Evolutionary conservation across 805 yeast species (phyloP).

Genomic region (Pichia paraexigua): DNA sequence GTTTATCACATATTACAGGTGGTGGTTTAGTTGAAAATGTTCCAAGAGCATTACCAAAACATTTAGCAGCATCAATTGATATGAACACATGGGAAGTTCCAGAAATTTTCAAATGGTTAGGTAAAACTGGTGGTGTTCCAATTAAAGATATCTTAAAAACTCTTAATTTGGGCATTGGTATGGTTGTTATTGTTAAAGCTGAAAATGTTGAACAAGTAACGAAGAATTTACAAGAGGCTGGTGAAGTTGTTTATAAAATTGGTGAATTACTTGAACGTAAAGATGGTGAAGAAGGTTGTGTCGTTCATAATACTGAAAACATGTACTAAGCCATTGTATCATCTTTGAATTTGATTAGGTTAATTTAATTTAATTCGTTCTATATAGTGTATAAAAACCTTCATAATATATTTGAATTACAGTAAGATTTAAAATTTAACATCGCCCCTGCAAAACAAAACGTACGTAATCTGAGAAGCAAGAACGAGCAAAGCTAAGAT

Average conservation of each 20-base stretch:
- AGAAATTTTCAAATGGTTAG: conserved; percentile 89
- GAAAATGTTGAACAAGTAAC: conserved; percentile 55
- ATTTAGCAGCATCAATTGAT: conserved; percentile 75
- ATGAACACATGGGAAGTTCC: conserved; percentile 78
- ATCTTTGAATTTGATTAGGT: neutral
- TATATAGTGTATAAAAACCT: neutral
- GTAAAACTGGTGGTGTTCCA: conserved; percentile 86
- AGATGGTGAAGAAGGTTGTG: conserved; percentile 50
- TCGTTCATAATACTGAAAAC: conserved; percentile 42
- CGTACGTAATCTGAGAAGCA: too few species aligned
- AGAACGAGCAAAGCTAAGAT: neutral
- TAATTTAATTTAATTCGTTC: neutral
- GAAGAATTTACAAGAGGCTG: conserved; percentile 47
- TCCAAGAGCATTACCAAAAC: conserved; percentile 85
- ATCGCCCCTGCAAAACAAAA: too few species aligned
- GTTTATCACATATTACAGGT: conserved; percentile 96
- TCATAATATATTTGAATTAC: neutral
- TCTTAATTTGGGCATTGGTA: conserved; percentile 92
- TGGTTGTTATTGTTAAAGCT: conserved; percentile 77
- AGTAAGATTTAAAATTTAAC: too few species aligned
- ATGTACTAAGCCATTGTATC: conserved; percentile 26
- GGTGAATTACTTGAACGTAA: conserved; percentile 47
- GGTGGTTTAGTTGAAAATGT: conserved; percentile 96
- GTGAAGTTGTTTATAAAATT: conserved; percentile 68
- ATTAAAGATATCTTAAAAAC: conserved; percentile 78